A percentile compares a stretch with the other conserved stretches of the same genome.
Evolutionary conservation across 1,284 basidiomycete genomes (phyloP).

Genomic region (Heterobasidion parviporum): DNA sequence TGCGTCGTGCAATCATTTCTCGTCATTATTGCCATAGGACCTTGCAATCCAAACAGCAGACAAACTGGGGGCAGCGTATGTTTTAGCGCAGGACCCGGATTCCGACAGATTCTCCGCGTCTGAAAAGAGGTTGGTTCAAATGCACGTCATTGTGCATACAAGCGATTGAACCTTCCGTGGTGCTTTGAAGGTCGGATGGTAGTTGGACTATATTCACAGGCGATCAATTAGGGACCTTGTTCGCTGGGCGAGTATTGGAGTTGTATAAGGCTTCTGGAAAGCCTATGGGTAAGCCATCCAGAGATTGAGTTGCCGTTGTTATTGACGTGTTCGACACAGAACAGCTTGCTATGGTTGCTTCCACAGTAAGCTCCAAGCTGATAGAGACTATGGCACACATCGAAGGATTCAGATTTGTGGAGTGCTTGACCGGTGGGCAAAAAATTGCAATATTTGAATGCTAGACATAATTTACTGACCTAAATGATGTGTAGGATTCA

Average conservation of each 20-base stretch:
- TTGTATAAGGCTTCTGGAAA: constrained; percentile 52
- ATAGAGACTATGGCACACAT: constrained; percentile 61
- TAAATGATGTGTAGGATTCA: constrained; percentile 49
- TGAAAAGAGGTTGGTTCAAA: constrained; percentile 42
- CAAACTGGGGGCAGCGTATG: constrained; percentile 40
- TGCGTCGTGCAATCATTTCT: no score
- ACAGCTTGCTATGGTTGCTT: constrained; percentile 76
- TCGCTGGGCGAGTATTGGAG: constrained; percentile 56
- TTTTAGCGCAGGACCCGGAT: constrained; percentile 83
- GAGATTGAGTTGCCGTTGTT: background rate
- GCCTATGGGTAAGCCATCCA: constrained; percentile 34
- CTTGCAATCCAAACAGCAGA: constrained; percentile 59
- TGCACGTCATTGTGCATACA: no score
- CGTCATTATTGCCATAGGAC: constrained; percentile 35
- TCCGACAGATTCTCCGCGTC: constrained; percentile 80
- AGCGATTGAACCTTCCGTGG: no score
- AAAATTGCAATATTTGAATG: background rate
- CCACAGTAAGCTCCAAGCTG: constrained; percentile 86
- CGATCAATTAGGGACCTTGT: constrained; percentile 74
- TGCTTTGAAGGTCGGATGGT: constrained; percentile 34
- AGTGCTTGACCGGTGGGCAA: constrained; percentile 69
- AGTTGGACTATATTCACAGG: constrained; percentile 72
- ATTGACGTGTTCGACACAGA: constrained; percentile 22
- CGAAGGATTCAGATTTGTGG: constrained; percentile 76
- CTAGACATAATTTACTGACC: background rate